Base-by-base conservation (phyloP, 805 yeast species). In the Candida sonorensis region DNA sequence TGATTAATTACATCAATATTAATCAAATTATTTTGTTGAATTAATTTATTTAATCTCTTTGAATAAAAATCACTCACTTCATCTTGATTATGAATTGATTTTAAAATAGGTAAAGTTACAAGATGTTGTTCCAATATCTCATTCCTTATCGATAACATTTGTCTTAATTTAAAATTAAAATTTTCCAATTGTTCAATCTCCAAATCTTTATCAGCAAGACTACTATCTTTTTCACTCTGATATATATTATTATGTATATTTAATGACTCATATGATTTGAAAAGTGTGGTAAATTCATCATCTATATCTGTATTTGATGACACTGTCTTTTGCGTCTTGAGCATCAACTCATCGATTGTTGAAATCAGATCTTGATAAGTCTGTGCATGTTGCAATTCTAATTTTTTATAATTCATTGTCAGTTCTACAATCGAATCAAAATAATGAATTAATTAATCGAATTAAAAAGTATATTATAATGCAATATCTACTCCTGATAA, bases 301-400 rank as follows among this genome's bases (percentile, higher is more conserved):
- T 9, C 9, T 9, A 9, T 18, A 18, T 18, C n/a, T n/a, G n/a
- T n/a, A 14, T 31, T 27, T 21, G 11, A 17, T 11, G 38, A 25
- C 13, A 29, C 35, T 15, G 28, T 23, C n/a, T 28, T 13, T 12
- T 33, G 34, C 4, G 53, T 38, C 16, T 35, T 33, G 8, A 42
- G 32, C 33, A 57, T 36, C 7, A 67, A 38, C 12, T 48, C 41
- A 34, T 67, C 71, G 17, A 65, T 32, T 0, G 51, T 38, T 12
- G 40, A 29, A 4, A 63, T 37, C 10, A 66, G 40, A 14, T 55
- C 50, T n/a, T 43, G 38, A 35, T 65, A 61, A 0, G 57, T 40
- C 17, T 41, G 33, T 0, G 57, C 61, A 34, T 64, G 63, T 36
- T 49, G 48, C 23, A 36, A 29, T 35, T 46, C 54, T n/a, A 48